These are phyloP conservation scores for Dryadomyces quercivorus DNA, from an alignment of 2,329 filamentous ascomycete genomes.

Conservation along the genomic window DNA sequence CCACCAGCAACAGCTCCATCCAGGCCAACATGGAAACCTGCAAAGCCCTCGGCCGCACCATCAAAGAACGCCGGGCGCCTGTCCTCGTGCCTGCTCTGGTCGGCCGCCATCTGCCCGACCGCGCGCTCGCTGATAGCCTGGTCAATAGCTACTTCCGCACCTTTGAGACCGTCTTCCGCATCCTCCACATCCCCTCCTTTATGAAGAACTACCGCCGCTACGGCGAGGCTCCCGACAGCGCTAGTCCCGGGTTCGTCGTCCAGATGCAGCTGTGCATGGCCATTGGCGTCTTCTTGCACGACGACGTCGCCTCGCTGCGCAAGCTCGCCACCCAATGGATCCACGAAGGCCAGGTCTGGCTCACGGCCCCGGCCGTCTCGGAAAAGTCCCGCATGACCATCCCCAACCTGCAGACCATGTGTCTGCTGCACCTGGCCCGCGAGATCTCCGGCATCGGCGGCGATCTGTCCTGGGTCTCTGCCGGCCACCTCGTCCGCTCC, in stretches of 20 bases:
- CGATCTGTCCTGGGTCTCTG: conserved; percentile 35
- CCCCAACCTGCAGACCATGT: conserved; percentile 36
- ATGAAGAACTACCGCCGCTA: conserved; percentile 37
- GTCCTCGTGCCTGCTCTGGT: conserved; percentile 14
- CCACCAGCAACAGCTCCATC: conserved; percentile 23
- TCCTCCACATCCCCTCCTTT: conserved; percentile 47
- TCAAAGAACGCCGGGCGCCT: conserved; percentile 32
- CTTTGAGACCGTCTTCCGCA: conserved; percentile 42
- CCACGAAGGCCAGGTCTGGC: conserved; percentile 38
- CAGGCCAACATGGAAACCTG: conserved; percentile 29
- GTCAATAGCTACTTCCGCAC: conserved; percentile 41
- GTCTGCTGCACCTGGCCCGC: conserved; percentile 37
- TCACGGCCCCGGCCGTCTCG: conserved; percentile 24
- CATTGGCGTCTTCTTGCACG: conserved; percentile 32
- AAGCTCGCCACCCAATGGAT: conserved; percentile 35
- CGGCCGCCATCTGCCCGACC: conserved; percentile 25
- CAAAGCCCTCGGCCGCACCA: conserved; percentile 37
- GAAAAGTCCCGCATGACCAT: conserved; percentile 38
- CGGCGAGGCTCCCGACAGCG: conserved; percentile 29
- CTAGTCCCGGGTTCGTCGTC: conserved; percentile 33
- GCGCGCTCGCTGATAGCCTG: conserved; percentile 34
- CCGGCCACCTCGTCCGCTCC: conserved; percentile 29
- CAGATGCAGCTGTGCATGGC: conserved; percentile 42
- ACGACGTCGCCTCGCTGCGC: conserved; percentile 30
- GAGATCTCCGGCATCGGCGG: conserved; percentile 28